Base-by-base conservation (phyloP, 2,329 filamentous ascomycete species). In the Pestalotiopsis sp. region DNA sequence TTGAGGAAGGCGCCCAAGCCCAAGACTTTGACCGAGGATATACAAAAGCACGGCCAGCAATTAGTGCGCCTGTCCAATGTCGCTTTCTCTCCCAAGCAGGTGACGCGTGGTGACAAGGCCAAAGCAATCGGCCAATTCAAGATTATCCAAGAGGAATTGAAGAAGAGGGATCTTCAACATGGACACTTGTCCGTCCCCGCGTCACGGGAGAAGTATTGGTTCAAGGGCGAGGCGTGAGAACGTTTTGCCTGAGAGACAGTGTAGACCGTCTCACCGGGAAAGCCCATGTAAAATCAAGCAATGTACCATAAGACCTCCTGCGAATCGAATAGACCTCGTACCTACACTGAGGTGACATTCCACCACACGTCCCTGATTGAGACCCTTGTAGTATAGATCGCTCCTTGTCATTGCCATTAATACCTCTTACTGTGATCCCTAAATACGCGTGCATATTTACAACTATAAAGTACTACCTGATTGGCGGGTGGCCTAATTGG, bases 111-210 rank as follows among this genome's bases (percentile, higher is more conserved):
- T 41, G 88, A 95, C 78, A 90, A 89, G 78, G 92, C 95, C 80
- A 89, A 87, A 74, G 85, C 88, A 63, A 78, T 93, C 57, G 94
- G 94, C 36, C 85, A 93, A 75, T 93, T 91, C 88, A 96, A 96
- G 88, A 79, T 94, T 64, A 93, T 95, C 75, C 87, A 92, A 78
- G 83, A 90, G 75, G 91, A 93, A 80, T 83, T 95, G 71, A 81
- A 81, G 75, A 85, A 87, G 77, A 84, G 90, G 67, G 87, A 86
- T 17, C 78, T 95, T 7, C 81, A 89, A 17, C 83, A 81, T 3
- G 88, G 88, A 2, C 81, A 82, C 62, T 79, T 77, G 9, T 77
- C 78, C 7, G 71, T 79, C 62, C 72, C 76, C 14, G 81, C 79
- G 76, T 81, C 81, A 71, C 82, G 76, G 75, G 84, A 87, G 77